Conservation (phyloP, 2,329 filamentous ascomycete species). For the Microcyclospora tardicrescens region DNA sequence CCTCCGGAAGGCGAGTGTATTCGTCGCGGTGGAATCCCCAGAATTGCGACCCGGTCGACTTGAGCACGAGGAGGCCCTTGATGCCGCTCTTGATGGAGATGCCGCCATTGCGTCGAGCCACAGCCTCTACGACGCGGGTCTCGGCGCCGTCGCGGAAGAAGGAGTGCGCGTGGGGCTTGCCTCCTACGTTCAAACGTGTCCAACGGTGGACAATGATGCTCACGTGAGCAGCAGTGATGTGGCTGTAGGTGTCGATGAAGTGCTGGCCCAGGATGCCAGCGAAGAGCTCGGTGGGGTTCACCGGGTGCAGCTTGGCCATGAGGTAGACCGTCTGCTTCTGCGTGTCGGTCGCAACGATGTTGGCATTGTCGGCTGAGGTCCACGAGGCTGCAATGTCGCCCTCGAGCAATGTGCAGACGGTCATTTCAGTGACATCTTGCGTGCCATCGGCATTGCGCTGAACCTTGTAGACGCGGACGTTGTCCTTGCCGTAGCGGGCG, state of each 20-base stretch:
- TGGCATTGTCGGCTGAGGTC: slow-evolving; percentile 85
- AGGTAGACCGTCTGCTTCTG: slow-evolving; percentile 93
- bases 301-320: slow-evolving; percentile 82
- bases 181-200: slow-evolving; percentile 77
- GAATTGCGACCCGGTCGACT: slow-evolving; percentile 94
- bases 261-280: slow-evolving; percentile 73
- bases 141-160: slow-evolving; percentile 86
- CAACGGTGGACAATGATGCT: slow-evolving; percentile 76
- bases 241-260: slow-evolving; percentile 75
- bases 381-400: slow-evolving; percentile 84
- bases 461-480: slow-evolving; percentile 95
- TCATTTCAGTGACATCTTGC: slow-evolving; percentile 89
- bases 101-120: slow-evolving; percentile 51
- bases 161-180: slow-evolving; percentile 84
- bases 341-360: slow-evolving; percentile 90
- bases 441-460: slow-evolving; percentile 64
- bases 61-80: slow-evolving; percentile 72
- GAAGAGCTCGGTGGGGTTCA: slow-evolving; percentile 87
- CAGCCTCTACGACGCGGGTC: slow-evolving; percentile 68
- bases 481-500: slow-evolving; percentile 87
- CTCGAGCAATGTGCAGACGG: slow-evolving; percentile 81
- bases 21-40: slow-evolving; percentile 88
- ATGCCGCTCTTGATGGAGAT: slow-evolving; percentile 69
- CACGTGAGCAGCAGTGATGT: slow-evolving; percentile 77
- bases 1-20: slow-evolving; percentile 80